phyloP scores from a whole-genome alignment of 2,329 filamentous ascomycete genomes.

The Cercospora sojina region DNA sequence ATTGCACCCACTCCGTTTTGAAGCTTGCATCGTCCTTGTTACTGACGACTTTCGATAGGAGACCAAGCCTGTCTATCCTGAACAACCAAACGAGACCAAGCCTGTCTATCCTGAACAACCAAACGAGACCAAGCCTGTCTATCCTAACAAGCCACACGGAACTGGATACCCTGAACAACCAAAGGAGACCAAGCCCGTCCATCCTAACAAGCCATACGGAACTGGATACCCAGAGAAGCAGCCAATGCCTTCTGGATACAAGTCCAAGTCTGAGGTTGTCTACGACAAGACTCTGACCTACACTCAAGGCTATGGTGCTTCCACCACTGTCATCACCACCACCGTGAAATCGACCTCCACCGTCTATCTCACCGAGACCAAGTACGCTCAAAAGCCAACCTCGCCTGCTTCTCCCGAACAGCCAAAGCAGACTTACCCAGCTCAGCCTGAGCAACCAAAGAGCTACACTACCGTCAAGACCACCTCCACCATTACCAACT shows the following conservation, averaged over 20 bases:
- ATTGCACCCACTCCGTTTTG: no score
- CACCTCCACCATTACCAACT: slow-evolving; percentile 38
- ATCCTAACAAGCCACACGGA: not conserved
- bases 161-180: slow-evolving; percentile 27
- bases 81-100: not conserved
- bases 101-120: not conserved
- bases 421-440: slow-evolving; percentile 2
- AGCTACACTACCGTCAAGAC: slow-evolving; percentile 30
- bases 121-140: not conserved
- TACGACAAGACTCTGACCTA: slow-evolving; percentile 38
- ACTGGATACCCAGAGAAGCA: slow-evolving; percentile 25
- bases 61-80: no score
- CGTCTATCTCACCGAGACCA: slow-evolving; percentile 33
- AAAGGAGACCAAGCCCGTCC: no score
- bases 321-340: slow-evolving; percentile 38
- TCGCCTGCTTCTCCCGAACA: slow-evolving; percentile 13
- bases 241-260: slow-evolving; percentile 23
- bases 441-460: slow-evolving; percentile 17
- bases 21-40: no score
- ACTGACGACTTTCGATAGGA: no score
- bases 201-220: not conserved
- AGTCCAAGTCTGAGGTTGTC: slow-evolving; percentile 30
- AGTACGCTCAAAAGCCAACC: slow-evolving; percentile 30
- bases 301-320: slow-evolving; percentile 38
- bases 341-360: slow-evolving; percentile 39